Evolutionary conservation across 2,329 filamentous ascomycete species (phyloP).

Genomic region (Aspergillus candidus): DNA sequence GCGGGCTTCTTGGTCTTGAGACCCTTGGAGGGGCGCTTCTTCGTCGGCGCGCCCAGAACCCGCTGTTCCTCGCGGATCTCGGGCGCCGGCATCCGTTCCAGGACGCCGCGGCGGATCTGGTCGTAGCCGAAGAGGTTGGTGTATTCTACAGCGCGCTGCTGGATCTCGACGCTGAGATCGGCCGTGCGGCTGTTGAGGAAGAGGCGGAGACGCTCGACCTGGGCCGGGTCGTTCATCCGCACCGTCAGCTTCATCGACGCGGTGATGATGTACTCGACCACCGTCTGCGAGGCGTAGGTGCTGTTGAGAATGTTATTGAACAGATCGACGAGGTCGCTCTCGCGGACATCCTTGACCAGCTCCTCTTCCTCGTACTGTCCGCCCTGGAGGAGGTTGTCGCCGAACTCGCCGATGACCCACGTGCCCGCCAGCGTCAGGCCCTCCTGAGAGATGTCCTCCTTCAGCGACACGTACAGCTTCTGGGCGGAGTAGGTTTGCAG

Average conservation of each 20-base stretch:
- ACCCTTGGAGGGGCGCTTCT: slow-evolving; percentile 57
- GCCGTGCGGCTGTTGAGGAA: slow-evolving; percentile 72
- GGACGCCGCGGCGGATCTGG: slow-evolving; percentile 75
- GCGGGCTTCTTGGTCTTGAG: slow-evolving; percentile 64
- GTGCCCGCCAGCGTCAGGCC: slow-evolving; percentile 86
- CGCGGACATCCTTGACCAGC: slow-evolving; percentile 72
- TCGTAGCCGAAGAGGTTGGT: slow-evolving; percentile 90
- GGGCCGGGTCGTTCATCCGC: slow-evolving; percentile 72
- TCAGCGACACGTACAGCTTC: slow-evolving; percentile 83
- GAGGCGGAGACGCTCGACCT: slow-evolving; percentile 76
- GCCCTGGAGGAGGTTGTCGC: slow-evolving; percentile 78
- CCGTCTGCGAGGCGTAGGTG: slow-evolving; percentile 83
- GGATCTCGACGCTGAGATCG: slow-evolving; percentile 89
- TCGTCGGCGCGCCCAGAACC: slow-evolving; percentile 74
- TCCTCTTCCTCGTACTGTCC: slow-evolving; percentile 94
- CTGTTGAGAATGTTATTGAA: slow-evolving; percentile 89
- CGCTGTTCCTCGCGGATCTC: slow-evolving; percentile 94
- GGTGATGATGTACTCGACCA: slow-evolving; percentile 93
- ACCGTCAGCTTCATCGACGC: slow-evolving; percentile 93
- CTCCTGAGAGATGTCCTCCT: slow-evolving; percentile 96
- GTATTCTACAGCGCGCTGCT: slow-evolving; percentile 94
- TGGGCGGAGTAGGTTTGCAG: slow-evolving; percentile 94
- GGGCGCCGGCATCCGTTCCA: slow-evolving; percentile 96
- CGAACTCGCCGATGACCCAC: slow-evolving; percentile 98
- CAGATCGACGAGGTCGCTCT: slow-evolving; percentile 87